Percentiles rank a stretch among this genome's conserved stretches.
These are phyloP conservation scores for Sporothrix brunneoviolacea DNA, from an alignment of 2,329 filamentous ascomycete genomes.

Conservation along the genomic window DNA sequence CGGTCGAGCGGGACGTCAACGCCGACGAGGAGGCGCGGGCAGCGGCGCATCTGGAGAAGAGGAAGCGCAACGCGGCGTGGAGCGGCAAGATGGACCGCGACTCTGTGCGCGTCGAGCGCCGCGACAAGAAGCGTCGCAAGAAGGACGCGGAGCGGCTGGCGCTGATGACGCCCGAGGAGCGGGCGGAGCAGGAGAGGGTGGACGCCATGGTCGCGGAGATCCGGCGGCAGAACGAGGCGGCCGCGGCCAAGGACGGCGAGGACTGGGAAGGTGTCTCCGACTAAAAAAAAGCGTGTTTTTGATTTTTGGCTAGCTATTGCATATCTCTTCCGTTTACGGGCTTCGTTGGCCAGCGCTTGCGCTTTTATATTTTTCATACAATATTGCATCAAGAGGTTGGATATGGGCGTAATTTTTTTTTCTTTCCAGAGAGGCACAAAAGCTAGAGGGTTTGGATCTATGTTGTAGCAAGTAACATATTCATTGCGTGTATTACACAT, in stretches of 20 bases:
- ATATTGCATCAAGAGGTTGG: too few relatives aligned
- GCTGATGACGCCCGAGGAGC: slow-evolving; percentile 66
- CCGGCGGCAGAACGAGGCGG: slow-evolving; percentile 47
- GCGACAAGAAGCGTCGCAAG: slow-evolving; percentile 31
- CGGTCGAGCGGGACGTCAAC: slow-evolving; percentile 29
- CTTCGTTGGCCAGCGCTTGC: too few relatives aligned
- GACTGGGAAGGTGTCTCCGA: slow-evolving; percentile 10
- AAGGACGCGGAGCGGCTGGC: slow-evolving; percentile 56
- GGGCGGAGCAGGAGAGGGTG: slow-evolving; percentile 54
- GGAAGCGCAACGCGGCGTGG: slow-evolving; percentile 63
- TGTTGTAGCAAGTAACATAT: too few relatives aligned
- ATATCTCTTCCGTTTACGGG: too few relatives aligned
- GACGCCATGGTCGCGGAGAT: slow-evolving; percentile 59
- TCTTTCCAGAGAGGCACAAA: too few relatives aligned
- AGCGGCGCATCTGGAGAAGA: slow-evolving; percentile 31
- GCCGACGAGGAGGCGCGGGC: slow-evolving; percentile 33
- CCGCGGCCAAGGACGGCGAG: background rate
- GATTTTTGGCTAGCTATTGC: too few relatives aligned
- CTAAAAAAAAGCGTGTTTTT: background rate
- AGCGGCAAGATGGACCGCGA: slow-evolving; percentile 63
- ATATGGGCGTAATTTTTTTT: background rate
- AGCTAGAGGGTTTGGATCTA: too few relatives aligned
- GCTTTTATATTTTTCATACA: background rate
- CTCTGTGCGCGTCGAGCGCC: slow-evolving; percentile 44
- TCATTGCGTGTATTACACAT: too few relatives aligned